Base-by-base conservation (phyloP, 2,329 filamentous ascomycete genomes). In the Cephalotrichum gorgonifer region DNA sequence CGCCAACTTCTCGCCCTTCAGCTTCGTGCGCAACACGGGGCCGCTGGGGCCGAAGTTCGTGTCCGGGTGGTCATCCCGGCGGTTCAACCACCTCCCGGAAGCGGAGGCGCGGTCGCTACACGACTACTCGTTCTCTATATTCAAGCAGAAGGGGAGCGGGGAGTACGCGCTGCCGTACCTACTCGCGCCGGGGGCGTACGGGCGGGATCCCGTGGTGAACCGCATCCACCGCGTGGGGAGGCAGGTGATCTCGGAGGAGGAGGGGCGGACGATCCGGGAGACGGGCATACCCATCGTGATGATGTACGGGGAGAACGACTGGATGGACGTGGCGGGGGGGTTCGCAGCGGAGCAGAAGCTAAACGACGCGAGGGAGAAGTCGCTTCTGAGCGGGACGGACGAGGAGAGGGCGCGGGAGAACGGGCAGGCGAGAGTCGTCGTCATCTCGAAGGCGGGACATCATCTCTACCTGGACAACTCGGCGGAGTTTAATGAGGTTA, bases 281-380 rank as follows among this genome's bases (percentile, higher is more conserved):
- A 85, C 76, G 0, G 89, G 90, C 1, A 73, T 89, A 45, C 91
- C 93, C 0, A 73, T 97, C 28, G 78, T 97, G 8, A 79, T 98
- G 62, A 90, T 97, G 86, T 98, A 98, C 62, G 93, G 93, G 54
- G 90, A 97, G 58, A 83, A 93, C 60, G 93, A 98, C 71, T 98
- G 93, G 93, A 98, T 98, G 93, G 93, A 98, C 56, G 83, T 93
- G 8, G 81, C 81, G 0, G 93, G 90, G 26, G 93, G 93, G 0
- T 79, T 83, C 43, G 88, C 86, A 0, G 83, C 90, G 0, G 79
- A 86, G 60, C 79, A 90, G 65, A 89, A 85, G 63, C 76, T 97
- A 12, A 83, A 87, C 52, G 74, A 83, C 51, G 81, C 84, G 54
- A 78, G 77, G 54, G 66, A 68, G 25, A 76, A 78, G 45, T 72